phyloP scores from a whole-genome alignment of 2,329 filamentous ascomycete species.

The Aspergillus candidus region DNA sequence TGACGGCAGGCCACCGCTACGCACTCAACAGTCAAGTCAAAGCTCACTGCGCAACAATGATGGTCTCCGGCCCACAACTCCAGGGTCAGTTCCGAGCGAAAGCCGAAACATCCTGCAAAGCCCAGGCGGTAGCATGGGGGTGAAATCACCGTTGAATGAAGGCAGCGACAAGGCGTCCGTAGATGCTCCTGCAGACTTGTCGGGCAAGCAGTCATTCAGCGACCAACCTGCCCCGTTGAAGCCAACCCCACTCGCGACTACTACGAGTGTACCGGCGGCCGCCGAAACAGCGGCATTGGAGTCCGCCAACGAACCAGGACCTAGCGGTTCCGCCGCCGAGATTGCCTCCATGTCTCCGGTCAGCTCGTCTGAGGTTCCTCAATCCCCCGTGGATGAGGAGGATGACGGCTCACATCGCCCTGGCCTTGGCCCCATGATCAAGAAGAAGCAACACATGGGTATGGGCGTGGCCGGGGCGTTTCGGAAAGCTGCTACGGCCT shows the following conservation, averaged over 20 bases:
- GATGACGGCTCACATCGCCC: constrained; percentile 57
- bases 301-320: constrained; percentile 5
- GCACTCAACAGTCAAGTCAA: constrained; percentile 13
- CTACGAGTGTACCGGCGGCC: constrained; percentile 3
- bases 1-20: constrained; percentile 20
- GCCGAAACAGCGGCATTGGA: constrained; percentile 6
- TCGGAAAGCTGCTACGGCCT: constrained; percentile 70
- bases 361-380: constrained; percentile 11
- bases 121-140: constrained; percentile 22
- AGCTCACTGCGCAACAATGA: constrained; percentile 20
- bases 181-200: constrained; percentile 26
- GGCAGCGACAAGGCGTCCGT: constrained; percentile 28
- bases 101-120: constrained; percentile 14
- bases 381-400: constrained; percentile 36
- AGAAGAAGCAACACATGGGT: constrained; percentile 58
- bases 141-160: constrained; percentile 26
- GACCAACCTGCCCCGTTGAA: constrained; percentile 15
- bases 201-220: constrained; percentile 24
- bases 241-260: constrained; percentile 14
- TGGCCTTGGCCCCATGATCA: constrained; percentile 85
- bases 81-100: constrained; percentile 22
- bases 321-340: constrained; percentile 8
- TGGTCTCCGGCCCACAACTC: constrained; percentile 24
- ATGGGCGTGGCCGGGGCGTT: constrained; percentile 67
- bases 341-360: constrained; percentile 6